Percentiles rank a stretch among this genome's conserved stretches.
Evolutionary conservation across 1,139 yeast genomes (phyloP).

Genomic region (Candida gigantensis): DNA sequence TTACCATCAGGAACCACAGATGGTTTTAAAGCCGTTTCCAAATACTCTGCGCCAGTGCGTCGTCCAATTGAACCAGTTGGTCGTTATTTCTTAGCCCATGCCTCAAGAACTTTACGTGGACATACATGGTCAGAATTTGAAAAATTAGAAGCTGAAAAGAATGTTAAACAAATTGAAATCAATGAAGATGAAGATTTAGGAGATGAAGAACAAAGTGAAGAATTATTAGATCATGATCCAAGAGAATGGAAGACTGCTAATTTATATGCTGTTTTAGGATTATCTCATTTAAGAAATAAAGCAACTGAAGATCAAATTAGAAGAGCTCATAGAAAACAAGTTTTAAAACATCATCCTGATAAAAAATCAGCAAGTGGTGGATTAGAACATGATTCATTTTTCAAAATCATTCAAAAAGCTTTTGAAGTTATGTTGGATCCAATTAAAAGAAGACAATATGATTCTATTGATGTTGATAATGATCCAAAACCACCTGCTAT

Average conservation of each 20-base stretch:
- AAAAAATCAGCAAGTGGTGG: conserved; percentile 88
- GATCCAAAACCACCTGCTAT: conserved; percentile 77
- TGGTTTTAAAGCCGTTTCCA: conserved; percentile 51
- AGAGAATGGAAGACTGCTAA: conserved; percentile 98
- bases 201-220: conserved; percentile 76
- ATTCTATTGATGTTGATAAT: conserved; percentile 90
- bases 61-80: conserved; percentile 98
- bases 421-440: conserved; percentile 88
- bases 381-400: conserved; percentile 92
- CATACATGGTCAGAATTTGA: conserved; percentile 99
- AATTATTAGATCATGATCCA: conserved; percentile 85
- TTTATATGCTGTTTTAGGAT: conserved; percentile 93
- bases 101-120: conserved; percentile 92
- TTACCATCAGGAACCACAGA: conserved; percentile 50
- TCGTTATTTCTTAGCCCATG: conserved; percentile 92
- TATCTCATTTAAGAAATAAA: conserved; percentile 84
- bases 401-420: conserved; percentile 97
- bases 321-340: conserved; percentile 96
- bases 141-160: conserved; percentile 87
- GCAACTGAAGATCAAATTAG: conserved; percentile 94
- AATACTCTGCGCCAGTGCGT: conserved; percentile 67
- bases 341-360: conserved; percentile 96
- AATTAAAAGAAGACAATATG: conserved; percentile 85
- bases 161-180: conserved; percentile 73
- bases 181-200: conserved; percentile 72